Conservation (phyloP, 495 filamentous ascomycete genomes). For the Bombardia bombarda region DNA sequence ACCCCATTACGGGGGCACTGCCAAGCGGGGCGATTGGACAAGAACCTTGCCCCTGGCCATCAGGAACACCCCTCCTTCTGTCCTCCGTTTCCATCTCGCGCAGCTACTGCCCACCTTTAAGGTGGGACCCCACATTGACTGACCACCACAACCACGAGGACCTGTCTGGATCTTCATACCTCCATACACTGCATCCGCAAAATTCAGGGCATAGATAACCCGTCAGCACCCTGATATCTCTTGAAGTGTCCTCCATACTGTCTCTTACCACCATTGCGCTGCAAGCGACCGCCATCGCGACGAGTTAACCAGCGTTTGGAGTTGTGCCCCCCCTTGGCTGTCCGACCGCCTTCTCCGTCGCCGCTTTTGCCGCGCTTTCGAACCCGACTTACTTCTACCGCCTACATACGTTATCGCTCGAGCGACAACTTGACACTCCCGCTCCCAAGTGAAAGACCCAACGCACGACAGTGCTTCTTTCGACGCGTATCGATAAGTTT, state of each 20-base stretch:
- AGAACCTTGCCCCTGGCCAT: conserved; percentile 1
- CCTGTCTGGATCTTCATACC: background rate
- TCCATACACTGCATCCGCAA: background rate
- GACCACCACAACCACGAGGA: background rate
- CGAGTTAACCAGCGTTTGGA: background rate
- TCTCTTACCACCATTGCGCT: background rate
- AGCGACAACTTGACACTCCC: too few species aligned
- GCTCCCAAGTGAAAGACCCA: too few species aligned
- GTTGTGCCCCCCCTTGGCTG: too few species aligned
- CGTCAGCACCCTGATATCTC: too few species aligned
- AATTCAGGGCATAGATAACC: too few species aligned
- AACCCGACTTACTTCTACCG: background rate
- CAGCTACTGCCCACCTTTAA: conserved; percentile 1
- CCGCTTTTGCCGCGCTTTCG: too few species aligned
- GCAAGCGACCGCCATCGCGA: background rate
- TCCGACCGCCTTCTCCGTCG: too few species aligned
- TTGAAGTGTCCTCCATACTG: too few species aligned
- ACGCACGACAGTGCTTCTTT: too few species aligned
- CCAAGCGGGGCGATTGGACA: too few species aligned
- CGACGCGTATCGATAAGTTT: too few species aligned
- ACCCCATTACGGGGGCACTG: too few species aligned
- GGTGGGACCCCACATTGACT: conserved; percentile 18
- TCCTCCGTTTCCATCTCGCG: conserved; percentile 4
- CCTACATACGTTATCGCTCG: background rate
- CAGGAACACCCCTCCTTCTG: conserved; percentile 20